Conservation (phyloP, 2,329 filamentous ascomycete species). For the Onygena corvina region DNA sequence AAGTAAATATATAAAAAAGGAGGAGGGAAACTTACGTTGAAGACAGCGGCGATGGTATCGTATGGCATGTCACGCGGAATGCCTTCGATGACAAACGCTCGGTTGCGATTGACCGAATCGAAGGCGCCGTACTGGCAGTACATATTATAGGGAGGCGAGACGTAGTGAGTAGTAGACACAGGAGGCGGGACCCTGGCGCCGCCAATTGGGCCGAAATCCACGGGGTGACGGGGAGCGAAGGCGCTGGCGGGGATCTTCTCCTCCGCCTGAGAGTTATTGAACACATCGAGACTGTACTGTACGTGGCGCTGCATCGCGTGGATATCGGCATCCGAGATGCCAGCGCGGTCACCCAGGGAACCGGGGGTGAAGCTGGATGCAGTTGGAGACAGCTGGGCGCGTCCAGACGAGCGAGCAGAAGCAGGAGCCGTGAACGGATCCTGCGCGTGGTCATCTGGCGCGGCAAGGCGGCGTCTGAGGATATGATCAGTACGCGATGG, state of each 20-base stretch:
- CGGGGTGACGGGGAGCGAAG: slow-evolving; percentile 13
- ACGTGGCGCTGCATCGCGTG: too few relatives aligned
- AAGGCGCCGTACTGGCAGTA: slow-evolving; percentile 17
- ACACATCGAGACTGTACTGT: too few relatives aligned
- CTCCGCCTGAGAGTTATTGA: too few relatives aligned
- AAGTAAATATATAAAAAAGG: background rate
- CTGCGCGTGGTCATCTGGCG: slow-evolving; percentile 14
- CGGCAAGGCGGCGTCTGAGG: background rate
- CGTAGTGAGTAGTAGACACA: slow-evolving; percentile 9
- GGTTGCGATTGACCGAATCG: slow-evolving; percentile 21
- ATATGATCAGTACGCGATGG: slow-evolving; percentile 5
- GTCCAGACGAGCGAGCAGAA: slow-evolving; percentile 12
- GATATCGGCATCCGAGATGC: slow-evolving; percentile 10
- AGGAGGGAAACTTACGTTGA: slow-evolving; percentile 26
- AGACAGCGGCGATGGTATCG: slow-evolving; percentile 27
- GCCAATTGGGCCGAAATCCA: slow-evolving; percentile 20
- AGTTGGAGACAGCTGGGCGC: slow-evolving; percentile 47
- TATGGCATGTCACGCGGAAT: slow-evolving; percentile 24
- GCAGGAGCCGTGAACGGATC: slow-evolving; percentile 24
- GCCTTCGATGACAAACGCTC: slow-evolving; percentile 26
- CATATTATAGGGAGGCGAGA: background rate
- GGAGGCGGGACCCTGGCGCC: slow-evolving; percentile 10
- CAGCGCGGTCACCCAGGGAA: slow-evolving; percentile 13
- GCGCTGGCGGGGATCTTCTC: slow-evolving; percentile 10
- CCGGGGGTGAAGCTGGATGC: slow-evolving; percentile 51